Base-by-base conservation (phyloP, 2,329 filamentous ascomycete genomes). In the Claviceps sp. region DNA sequence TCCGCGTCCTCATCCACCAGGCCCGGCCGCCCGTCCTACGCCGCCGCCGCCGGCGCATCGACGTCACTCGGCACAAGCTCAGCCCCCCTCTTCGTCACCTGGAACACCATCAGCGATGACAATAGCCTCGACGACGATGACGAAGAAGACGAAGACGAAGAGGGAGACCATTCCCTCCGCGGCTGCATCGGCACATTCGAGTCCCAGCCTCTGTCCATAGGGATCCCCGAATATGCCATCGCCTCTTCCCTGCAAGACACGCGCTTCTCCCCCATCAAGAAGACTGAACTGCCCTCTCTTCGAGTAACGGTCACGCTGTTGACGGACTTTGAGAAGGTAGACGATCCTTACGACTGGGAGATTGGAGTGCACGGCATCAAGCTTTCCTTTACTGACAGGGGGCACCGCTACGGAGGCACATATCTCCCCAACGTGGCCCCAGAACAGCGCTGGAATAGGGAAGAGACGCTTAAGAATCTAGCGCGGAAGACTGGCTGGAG, bases 131-230 rank as follows among this genome's bases (percentile, higher is more conserved):
- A 44, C 24, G 43, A 18, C 24, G 14, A 40, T 7, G 38, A 40
- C 14, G 38, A 40, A 3, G 38, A 40, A 3, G 38, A n/a, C 26
- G 61, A 60, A 55, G 62, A 66, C 40, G 52, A 24, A 13, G 62
- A 60, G 20, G 61, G 60, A 56, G 62, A 66, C 38, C 53, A 84
- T 64, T 78, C 77, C 24, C 78, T 98, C 43, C 84, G 93, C 54
- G 93, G 93, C 54, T 98, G 93, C 73, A 97, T 98, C 64, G 93
- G 93, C 59, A 98, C 91, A 2, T 98, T 97, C 63, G 86, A 90
- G 62, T 67, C 82, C 2, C 81, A 87, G 61, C 79, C 85, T 48
- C 78, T 98, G 13, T 75, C 81, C 34, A 69, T 78, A 1, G 90
- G 89, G 4, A 72, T 98, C 44, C 73, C 81, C 50, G 82, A 81